A percentile compares a stretch with the other conserved stretches of the same genome.
Conservation (phyloP, 2,329 filamentous ascomycete species). For the Botrytis paeoniae region DNA sequence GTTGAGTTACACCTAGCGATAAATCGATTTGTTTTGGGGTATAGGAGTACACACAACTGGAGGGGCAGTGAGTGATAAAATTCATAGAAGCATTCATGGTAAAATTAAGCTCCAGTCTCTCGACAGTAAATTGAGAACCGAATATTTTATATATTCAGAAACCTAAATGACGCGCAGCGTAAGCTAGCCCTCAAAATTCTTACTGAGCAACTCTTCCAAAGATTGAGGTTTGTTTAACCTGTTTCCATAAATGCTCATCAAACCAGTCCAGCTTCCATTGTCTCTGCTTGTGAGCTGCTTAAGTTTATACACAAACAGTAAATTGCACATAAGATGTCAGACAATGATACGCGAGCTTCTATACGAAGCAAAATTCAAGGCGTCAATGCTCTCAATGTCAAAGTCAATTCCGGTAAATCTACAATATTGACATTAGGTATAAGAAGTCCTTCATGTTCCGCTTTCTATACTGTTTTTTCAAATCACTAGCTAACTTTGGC, state of each 20-base stretch:
- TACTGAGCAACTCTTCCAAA: neutral
- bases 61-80: accelerated
- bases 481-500: neutral
- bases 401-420: neutral
- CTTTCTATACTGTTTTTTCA: accelerated
- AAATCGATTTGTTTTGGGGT: neutral
- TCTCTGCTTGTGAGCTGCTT: neutral
- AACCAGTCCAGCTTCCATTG: neutral
- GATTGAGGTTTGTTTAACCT: neutral
- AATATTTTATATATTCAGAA: accelerated
- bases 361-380: neutral
- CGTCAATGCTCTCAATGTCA: accelerated
- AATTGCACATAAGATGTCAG: neutral
- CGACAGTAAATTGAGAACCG: neutral
- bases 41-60: neutral
- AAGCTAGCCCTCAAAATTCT: neutral
- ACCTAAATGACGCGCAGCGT: neutral
- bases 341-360: accelerated
- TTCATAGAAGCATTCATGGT: accelerated
- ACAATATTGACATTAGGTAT: neutral
- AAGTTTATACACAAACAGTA: neutral
- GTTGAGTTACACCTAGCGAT: neutral
- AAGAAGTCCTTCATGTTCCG: neutral
- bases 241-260: neutral
- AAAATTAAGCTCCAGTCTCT: neutral